These are phyloP conservation scores for Exophiala sideris DNA, from an alignment of 2,329 filamentous ascomycete genomes.

Conservation along the genomic window DNA sequence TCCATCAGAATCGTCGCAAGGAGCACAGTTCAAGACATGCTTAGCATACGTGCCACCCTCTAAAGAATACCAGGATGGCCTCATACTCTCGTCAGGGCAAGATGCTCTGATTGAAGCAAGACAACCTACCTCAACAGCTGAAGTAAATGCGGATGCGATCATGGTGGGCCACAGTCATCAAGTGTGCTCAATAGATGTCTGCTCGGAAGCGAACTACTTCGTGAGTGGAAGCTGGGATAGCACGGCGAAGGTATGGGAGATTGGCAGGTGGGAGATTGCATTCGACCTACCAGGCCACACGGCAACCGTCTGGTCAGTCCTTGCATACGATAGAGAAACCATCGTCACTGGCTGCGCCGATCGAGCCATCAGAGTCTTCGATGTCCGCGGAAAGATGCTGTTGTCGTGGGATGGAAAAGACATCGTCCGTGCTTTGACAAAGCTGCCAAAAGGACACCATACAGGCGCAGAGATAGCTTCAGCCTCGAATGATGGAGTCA, in stretches of 20 bases:
- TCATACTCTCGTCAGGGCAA: conserved; percentile 83
- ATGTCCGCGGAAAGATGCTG: conserved; percentile 61
- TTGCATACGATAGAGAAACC: conserved; percentile 74
- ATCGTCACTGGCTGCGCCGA: conserved; percentile 90
- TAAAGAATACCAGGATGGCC: conserved; percentile 66
- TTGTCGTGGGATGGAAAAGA: conserved; percentile 67
- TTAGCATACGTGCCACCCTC: conserved; percentile 72
- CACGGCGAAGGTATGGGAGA: conserved; percentile 78
- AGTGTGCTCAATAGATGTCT: conserved; percentile 80
- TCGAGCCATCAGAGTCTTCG: conserved; percentile 80
- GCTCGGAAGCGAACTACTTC: conserved; percentile 67
- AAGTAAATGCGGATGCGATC: conserved; percentile 78
- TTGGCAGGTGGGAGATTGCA: conserved; percentile 80
- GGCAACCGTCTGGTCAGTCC: conserved; percentile 84
- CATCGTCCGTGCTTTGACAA: conserved; percentile 83
- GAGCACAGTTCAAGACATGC: conserved; percentile 82
- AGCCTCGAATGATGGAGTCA: conserved; percentile 85
- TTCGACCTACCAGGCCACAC: conserved; percentile 71
- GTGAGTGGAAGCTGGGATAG: conserved; percentile 94
- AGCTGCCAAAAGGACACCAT: conserved; percentile 69
- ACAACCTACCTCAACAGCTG: conserved; percentile 61
- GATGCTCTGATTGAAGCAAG: conserved; percentile 92
- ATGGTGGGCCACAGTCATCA: conserved; percentile 84
- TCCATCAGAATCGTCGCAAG: conserved; percentile 72
- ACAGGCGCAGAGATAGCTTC: conserved; percentile 91